Evolutionary conservation across 179 eudicot species (phyloP).

Genomic region (Dionaea muscipula): DNA sequence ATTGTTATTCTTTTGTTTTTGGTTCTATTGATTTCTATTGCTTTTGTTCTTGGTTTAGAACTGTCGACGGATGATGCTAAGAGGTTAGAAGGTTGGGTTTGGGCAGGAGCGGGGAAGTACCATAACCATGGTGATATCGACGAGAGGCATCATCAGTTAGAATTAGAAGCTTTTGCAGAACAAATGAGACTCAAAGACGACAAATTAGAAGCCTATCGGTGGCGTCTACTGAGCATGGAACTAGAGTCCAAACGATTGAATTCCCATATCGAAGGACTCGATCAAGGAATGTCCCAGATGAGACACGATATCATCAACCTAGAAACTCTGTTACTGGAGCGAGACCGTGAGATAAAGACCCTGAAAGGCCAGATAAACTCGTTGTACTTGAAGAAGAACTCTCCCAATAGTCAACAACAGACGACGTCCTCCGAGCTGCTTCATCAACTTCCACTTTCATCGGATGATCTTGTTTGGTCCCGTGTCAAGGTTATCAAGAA

Average conservation of each 20-base stretch:
- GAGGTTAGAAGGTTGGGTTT: slow-evolving; percentile 54
- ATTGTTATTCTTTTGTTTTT: background rate
- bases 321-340: slow-evolving; percentile 35
- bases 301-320: slow-evolving; percentile 46
- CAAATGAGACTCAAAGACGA: slow-evolving; percentile 66
- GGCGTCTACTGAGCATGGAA: slow-evolving; percentile 61
- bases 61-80: slow-evolving; percentile 34
- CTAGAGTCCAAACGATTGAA: slow-evolving; percentile 48
- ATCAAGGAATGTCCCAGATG: slow-evolving; percentile 44
- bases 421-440: slow-evolving; percentile 17
- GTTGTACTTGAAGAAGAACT: slow-evolving; percentile 23
- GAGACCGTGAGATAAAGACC: slow-evolving; percentile 48
- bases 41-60: slow-evolving; percentile 9
- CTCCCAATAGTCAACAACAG: slow-evolving; percentile 21
- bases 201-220: slow-evolving; percentile 56
- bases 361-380: slow-evolving; percentile 40
- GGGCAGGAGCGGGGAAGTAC: slow-evolving; percentile 48
- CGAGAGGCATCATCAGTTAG: slow-evolving; percentile 61
- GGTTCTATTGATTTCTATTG: background rate
- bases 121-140: slow-evolving; percentile 30
- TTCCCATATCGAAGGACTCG: slow-evolving; percentile 53
- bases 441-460: slow-evolving; percentile 13
- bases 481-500: slow-evolving; percentile 42
- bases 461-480: slow-evolving; percentile 41
- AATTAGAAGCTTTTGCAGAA: slow-evolving; percentile 64